Evolutionary conservation across 768 basidiomycete species (phyloP).

Genomic region (Lactifluus pinguis): DNA sequence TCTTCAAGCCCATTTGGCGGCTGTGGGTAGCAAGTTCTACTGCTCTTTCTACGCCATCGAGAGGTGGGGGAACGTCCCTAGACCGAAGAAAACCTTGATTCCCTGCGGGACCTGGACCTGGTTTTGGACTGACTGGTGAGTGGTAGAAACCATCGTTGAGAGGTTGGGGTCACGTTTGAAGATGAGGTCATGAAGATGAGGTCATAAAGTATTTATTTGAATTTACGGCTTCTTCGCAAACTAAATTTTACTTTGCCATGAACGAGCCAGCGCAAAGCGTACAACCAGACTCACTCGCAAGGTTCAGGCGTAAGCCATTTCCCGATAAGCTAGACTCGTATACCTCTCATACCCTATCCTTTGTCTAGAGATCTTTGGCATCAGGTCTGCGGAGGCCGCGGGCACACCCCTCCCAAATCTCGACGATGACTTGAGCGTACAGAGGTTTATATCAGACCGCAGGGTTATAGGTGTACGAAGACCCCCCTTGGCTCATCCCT

Average conservation of each 20-base stretch:
- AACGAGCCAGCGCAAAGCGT: background rate
- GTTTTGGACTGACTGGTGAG: background rate
- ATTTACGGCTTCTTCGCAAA: too few species aligned
- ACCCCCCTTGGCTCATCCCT: background rate
- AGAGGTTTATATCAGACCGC: slow-evolving; percentile 71
- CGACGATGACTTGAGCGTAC: slow-evolving; percentile 53
- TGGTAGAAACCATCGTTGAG: too few species aligned
- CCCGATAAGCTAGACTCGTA: background rate
- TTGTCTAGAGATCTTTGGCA: background rate
- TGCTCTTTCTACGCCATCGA: slow-evolving; percentile 46
- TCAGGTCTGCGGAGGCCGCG: background rate
- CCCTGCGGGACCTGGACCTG: slow-evolving; percentile 35
- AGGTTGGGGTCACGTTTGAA: too few species aligned
- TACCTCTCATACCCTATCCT: background rate
- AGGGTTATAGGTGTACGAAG: slow-evolving; percentile 65
- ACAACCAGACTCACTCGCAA: background rate
- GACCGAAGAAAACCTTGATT: slow-evolving; percentile 66
- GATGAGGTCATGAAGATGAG: too few species aligned
- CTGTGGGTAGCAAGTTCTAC: slow-evolving; percentile 50
- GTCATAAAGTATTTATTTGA: too few species aligned
- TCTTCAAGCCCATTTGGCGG: slow-evolving; percentile 28
- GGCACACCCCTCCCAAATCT: slow-evolving; percentile 54
- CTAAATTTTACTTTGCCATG: background rate
- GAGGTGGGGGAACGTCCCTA: slow-evolving; percentile 56
- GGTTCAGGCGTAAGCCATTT: slow-evolving; percentile 13